These are phyloP conservation scores for Rhizophagus clarus DNA, from an alignment of 192 early-diverging fungal genomes.

Conservation along the genomic window DNA sequence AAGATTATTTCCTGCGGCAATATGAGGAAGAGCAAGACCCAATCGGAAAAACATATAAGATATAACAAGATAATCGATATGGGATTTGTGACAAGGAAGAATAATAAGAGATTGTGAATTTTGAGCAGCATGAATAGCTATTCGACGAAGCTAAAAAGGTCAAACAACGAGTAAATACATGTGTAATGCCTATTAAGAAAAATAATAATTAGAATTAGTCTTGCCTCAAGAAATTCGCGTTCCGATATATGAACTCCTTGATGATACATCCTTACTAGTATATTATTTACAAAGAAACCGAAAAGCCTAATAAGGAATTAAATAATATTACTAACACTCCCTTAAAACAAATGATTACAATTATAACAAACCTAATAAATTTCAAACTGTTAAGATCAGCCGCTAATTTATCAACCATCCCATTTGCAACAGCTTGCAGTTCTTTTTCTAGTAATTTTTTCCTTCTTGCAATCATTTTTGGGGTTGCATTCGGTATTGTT, in stretches of 20 bases:
- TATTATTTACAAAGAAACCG: slow-evolving; percentile 71
- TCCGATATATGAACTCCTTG: slow-evolving; percentile 85
- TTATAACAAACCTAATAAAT: slow-evolving; percentile 56
- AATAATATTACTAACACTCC: slow-evolving; percentile 4
- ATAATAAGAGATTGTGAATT: slow-evolving; percentile 76
- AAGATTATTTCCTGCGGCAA: slow-evolving; percentile 84
- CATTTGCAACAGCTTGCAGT: slow-evolving; percentile 55
- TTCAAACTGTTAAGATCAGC: slow-evolving; percentile 66
- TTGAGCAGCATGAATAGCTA: slow-evolving; percentile 57
- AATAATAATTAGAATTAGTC: slow-evolving; percentile 3
- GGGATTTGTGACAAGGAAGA: slow-evolving; percentile 84
- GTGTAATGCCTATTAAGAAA: background rate
- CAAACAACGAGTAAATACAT: background rate
- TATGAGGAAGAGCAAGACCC: slow-evolving; percentile 77
- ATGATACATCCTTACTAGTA: slow-evolving; percentile 80
- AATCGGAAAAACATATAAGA: slow-evolving; percentile 80
- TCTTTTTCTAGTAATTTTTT: slow-evolving; percentile 47
- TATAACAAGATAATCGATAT: slow-evolving; percentile 84
- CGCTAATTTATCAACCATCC: slow-evolving; percentile 58
- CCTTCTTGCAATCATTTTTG: slow-evolving; percentile 37
- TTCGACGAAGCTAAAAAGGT: slow-evolving; percentile 48
- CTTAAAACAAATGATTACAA: background rate
- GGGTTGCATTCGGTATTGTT: slow-evolving; percentile 36
- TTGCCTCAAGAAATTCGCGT: slow-evolving; percentile 71
- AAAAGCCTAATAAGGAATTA: slow-evolving; percentile 52